Evolutionary conservation across 345 rosid genomes (phyloP).

Genomic region (Boechera divaricarpa): DNA sequence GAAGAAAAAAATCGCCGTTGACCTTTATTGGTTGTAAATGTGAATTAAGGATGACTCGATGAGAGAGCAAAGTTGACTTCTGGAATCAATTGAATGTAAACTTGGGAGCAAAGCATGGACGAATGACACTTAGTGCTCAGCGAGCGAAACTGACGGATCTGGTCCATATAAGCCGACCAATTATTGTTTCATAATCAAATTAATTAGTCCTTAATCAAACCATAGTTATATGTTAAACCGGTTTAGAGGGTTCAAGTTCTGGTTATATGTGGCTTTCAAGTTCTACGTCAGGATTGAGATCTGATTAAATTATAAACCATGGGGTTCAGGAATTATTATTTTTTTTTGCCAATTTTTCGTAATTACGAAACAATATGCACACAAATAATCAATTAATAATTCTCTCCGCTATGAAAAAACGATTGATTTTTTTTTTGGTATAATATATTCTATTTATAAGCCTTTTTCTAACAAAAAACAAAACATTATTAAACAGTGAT

Average conservation of each 20-base stretch:
- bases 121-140: constrained; percentile 12
- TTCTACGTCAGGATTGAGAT: not conserved
- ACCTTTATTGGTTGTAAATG: constrained; percentile 19
- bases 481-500: not conserved
- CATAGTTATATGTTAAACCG: not conserved
- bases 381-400: not conserved
- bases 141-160: constrained; percentile 40
- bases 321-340: not conserved
- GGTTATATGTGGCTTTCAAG: constrained; percentile 6
- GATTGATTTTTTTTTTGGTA: not conserved
- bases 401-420: not conserved
- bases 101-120: constrained; percentile 43
- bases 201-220: constrained; percentile 7
- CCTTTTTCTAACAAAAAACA: not conserved
- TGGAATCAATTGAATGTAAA: constrained; percentile 13
- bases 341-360: not conserved
- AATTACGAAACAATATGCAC: not conserved
- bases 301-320: not conserved
- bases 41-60: constrained; percentile 16
- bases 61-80: constrained; percentile 37
- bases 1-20: constrained; percentile 3
- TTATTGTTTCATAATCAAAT: constrained; percentile 3
- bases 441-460: not conserved
- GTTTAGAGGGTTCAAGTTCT: constrained; percentile 12
- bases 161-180: constrained; percentile 36